Evolutionary conservation across 805 yeast genomes (phyloP), one percentile per base, ranked within the genome.

Genomic region (Hanseniaspora guilliermondii): DNA sequence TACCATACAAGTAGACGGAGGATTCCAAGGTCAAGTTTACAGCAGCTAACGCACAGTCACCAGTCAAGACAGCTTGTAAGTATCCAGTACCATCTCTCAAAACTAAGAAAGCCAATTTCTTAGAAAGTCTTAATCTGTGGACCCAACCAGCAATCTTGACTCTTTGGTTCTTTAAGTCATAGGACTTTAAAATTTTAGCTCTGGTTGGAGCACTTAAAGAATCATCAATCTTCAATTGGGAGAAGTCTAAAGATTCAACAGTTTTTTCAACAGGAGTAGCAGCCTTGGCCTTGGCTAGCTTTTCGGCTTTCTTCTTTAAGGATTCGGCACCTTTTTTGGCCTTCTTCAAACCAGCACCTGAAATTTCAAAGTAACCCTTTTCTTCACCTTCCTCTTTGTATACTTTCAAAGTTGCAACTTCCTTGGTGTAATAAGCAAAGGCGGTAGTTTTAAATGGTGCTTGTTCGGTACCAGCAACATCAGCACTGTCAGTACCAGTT

Each of bases 271-370:
- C 80, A 30, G 50, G 46, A 24, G 48, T 45, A 21, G 49, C 32
- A 48, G 82, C 83, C 45, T 78, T 83, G 62, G 78, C 79, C 53
- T 75, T 72, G 47, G 64, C 77, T 75, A 61, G 79, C 75, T 74
- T 76, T 57, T 70, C 70, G 17, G 70, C 73, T 59, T 78, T 78
- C 73, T 89, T 91, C 71, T 79, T 87, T 59, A 93, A 73, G 5
- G 95, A 91, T 35, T 89, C 97, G 56, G 85, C 93, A 57, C 96
- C 97, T 69, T 93, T 93, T 70, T 86, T 87, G 62, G 97, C 97
- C 72, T 91, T 93, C 73, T 93, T 93, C 66, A 91, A 72, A 6
- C 96, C 97, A 53, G 94, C 82, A 5, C 96, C 87, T 17, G 88
- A 75, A 65, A 94, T 89, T 40, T 76, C 78, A 32, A 61, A 61